Evolutionary conservation across 2,329 filamentous ascomycete species (phyloP).

Genomic region (Curvularia verruculosa): DNA sequence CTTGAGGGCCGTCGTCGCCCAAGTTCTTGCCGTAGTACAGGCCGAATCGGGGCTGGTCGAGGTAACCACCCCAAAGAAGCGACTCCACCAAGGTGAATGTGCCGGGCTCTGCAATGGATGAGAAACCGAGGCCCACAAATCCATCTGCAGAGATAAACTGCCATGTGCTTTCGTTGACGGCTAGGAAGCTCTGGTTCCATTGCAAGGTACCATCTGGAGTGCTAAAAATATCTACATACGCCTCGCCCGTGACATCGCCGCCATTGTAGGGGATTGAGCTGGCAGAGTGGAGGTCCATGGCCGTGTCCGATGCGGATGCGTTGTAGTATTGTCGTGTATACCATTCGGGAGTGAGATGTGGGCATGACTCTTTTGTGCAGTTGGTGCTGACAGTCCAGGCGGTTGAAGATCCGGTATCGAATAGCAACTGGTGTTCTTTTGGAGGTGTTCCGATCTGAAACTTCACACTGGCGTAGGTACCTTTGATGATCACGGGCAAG

Average conservation of each 20-base stretch:
- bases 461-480: constrained; percentile 14
- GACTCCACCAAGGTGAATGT: constrained; percentile 25
- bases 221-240: constrained; percentile 19
- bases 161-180: constrained; percentile 24
- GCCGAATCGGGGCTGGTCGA: constrained; percentile 22
- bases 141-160: constrained; percentile 28
- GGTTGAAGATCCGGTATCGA: constrained; percentile 28
- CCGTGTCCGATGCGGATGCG: constrained; percentile 17
- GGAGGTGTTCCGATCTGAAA: constrained; percentile 17
- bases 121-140: constrained; percentile 27
- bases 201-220: constrained; percentile 4
- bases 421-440: constrained; percentile 20
- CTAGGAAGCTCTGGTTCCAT: constrained; percentile 30
- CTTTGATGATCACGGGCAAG: constrained; percentile 18
- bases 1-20: constrained; percentile 7
- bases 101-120: constrained; percentile 21
- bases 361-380: constrained; percentile 22
- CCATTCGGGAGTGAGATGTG: constrained; percentile 1
- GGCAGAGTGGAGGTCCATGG: constrained; percentile 14
- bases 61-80: constrained; percentile 20
- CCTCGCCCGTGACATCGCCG: constrained; percentile 20
- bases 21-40: constrained; percentile 26
- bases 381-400: constrained; percentile 20
- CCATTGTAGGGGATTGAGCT: constrained; percentile 19
- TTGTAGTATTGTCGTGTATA: constrained; percentile 23